Base-by-base conservation (phyloP, 495 filamentous ascomycete genomes). In the Pyrenopolyporus hunteri region DNA sequence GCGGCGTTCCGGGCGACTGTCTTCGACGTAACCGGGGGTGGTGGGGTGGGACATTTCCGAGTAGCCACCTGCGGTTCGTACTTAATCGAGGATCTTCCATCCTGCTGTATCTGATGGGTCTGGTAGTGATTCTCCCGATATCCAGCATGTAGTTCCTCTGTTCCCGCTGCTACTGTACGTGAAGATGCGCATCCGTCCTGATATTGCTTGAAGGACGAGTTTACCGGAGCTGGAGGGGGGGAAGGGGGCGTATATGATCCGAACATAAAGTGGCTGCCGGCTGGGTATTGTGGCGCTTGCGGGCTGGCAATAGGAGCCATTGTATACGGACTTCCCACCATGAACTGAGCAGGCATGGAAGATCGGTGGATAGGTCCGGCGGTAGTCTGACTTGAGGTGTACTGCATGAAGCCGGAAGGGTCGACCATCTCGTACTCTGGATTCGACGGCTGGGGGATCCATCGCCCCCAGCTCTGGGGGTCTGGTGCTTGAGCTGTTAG, bases 341-440 rank as follows among this genome's bases (percentile, higher is more conserved):
- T 68, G 61, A 71, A 78, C 8, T 74, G 69, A 2, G 68, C 17
- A 13, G 72, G 51, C 35, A 74, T 33, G 10, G 57, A 43, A 5
- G 67, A 63, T 39, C 75, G 64, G 20, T 70, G 68, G 37, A 74
- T 46, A 9, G 69, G 63, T 10, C 66, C 48, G 17, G 70, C 28
- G n/a, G 59, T 63, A 37, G 60, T 59, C 5, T 68, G 50, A 25
- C 64, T 69, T 13, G 70, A 67, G 58, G 70, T 67, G 59, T 74
- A 79, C 3, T 67, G 56, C 59, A 76, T 70, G 40, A 76, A 56
- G 40, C 37, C 23, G 2, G 66, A 47, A 16, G 71, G 6, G 16
- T 74, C 70, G 67, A 77, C 67, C 67, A 80, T 68, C 50, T 54
- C 56, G 66, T 74, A 80, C 13, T 76, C 71, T 13, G 47, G 28